Evolutionary conservation across 441 rosid species (phyloP), one percentile per base, ranked within the genome.

Genomic region (Mallotus repandus): DNA sequence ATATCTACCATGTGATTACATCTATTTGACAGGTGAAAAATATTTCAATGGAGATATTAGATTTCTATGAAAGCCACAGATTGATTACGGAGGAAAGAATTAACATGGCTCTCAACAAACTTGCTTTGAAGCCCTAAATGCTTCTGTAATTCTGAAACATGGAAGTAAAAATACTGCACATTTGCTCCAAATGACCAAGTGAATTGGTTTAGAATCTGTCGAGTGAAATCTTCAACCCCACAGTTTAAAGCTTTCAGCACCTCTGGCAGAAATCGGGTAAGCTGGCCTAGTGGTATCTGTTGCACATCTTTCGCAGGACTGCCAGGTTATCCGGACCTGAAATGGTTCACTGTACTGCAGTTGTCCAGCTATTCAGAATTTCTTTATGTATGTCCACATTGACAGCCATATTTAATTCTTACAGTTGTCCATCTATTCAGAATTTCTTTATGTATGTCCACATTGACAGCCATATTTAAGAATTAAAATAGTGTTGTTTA

Each of bases 41-140:
- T 77, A 94, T 94, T 25, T 84, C 97, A 16, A 87, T 90, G 90
- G 94, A 92, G 86, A 90, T 94, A 73, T 71, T 94, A 75, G 95
- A 92, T 78, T 94, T 90, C 83, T 94, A 92, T 58, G 98, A 94
- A 76, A 86, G 84, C 79, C 85, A 85, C 67, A 84, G 81, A 77
- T 75, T 73, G 84, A 80, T 77, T 61, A 14, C 92, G 0, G 98
- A 92, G 0, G 94, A 90, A 73, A 89, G 89, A 79, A 66, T 86
- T 49, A 76, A 50, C 41, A 78, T 82, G 4, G 95, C 88, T 63
- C 81, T 92, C 77, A 78, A 25, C 90, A 94, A 92, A 84, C 89
- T 92, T 61, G 86, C 84, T 69, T 56, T 75, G 73, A 92, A 75
- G 83, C 80, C 85, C 18, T 85, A 78, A 79, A 72, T 73, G 43